These are phyloP conservation scores for Termitomyces sp. DNA, from an alignment of 768 basidiomycete species.

Conservation along the genomic window DNA sequence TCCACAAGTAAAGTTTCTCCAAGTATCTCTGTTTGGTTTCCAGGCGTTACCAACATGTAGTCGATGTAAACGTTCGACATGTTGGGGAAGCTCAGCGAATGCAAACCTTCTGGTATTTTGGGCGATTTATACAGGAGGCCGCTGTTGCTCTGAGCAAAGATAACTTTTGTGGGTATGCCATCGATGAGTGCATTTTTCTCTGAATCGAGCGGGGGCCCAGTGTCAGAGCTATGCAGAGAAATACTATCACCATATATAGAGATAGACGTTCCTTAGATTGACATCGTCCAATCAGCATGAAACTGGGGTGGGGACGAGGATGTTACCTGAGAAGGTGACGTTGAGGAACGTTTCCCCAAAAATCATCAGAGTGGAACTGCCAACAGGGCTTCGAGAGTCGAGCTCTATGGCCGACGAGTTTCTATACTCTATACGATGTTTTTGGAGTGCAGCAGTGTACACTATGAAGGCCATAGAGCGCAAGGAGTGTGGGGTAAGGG, in stretches of 20 bases:
- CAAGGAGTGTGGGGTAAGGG: neutral
- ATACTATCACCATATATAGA: constrained; percentile 1
- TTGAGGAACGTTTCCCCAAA: neutral
- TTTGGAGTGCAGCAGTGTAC: neutral
- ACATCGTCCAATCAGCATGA: neutral
- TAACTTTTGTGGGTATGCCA: neutral
- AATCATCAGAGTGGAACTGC: neutral
- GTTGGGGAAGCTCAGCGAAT: neutral
- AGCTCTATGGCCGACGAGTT: constrained; percentile 1
- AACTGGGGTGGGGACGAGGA: neutral
- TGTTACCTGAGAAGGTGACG: neutral
- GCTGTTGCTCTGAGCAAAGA: neutral
- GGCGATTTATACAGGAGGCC: neutral
- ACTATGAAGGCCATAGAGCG: neutral
- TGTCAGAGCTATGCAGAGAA: neutral
- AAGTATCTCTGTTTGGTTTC: neutral
- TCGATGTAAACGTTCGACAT: neutral
- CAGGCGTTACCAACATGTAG: neutral
- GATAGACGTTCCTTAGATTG: neutral
- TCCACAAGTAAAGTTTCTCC: constrained; percentile 3
- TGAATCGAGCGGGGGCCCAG: neutral
- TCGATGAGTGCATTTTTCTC: neutral
- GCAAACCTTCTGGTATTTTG: neutral
- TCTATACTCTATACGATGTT: neutral
- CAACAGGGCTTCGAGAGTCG: neutral